phyloP scores from a whole-genome alignment of 2,329 filamentous ascomycete genomes.

The Pyricularia sp. region DNA sequence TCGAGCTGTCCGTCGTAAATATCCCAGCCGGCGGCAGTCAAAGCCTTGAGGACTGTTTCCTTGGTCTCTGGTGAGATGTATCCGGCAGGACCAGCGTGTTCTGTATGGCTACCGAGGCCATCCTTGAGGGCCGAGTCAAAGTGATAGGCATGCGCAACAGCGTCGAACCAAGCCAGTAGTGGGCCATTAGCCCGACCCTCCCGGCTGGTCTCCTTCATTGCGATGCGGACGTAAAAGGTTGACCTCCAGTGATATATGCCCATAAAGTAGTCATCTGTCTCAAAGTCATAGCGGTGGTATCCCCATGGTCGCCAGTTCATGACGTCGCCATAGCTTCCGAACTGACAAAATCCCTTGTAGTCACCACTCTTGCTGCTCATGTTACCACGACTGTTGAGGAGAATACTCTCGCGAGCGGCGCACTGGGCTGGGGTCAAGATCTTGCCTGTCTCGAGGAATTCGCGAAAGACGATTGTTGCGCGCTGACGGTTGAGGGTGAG shows the following conservation, averaged over 20 bases:
- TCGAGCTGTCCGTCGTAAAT: constrained; percentile 54
- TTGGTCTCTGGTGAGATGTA: constrained; percentile 34
- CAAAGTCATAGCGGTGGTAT: constrained; percentile 24
- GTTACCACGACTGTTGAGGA: constrained; percentile 43
- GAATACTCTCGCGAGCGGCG: constrained; percentile 52
- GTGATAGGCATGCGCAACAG: constrained; percentile 29
- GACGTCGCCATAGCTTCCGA: constrained; percentile 30
- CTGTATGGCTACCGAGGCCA: constrained; percentile 24
- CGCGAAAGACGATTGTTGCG: constrained; percentile 65
- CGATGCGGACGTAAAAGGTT: constrained; percentile 39
- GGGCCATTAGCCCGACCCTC: constrained; percentile 19
- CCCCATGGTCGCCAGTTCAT: constrained; percentile 19
- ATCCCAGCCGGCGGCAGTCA: constrained; percentile 53
- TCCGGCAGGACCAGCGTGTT: constrained; percentile 25
- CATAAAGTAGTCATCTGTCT: constrained; percentile 49
- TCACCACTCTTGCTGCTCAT: constrained; percentile 28
- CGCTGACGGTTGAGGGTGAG: constrained; percentile 77
- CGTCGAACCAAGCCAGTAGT: constrained; percentile 28
- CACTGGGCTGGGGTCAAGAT: constrained; percentile 59
- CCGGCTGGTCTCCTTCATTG: constrained; percentile 45
- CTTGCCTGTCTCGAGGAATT: constrained; percentile 37
- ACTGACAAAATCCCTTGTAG: constrained; percentile 22
- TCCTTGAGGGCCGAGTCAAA: constrained; percentile 25
- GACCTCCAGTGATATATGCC: constrained; percentile 37
- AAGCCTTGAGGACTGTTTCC: constrained; percentile 22